Conservation (phyloP, 2,329 filamentous ascomycete genomes). For the Akanthomyces uredinophilus region DNA sequence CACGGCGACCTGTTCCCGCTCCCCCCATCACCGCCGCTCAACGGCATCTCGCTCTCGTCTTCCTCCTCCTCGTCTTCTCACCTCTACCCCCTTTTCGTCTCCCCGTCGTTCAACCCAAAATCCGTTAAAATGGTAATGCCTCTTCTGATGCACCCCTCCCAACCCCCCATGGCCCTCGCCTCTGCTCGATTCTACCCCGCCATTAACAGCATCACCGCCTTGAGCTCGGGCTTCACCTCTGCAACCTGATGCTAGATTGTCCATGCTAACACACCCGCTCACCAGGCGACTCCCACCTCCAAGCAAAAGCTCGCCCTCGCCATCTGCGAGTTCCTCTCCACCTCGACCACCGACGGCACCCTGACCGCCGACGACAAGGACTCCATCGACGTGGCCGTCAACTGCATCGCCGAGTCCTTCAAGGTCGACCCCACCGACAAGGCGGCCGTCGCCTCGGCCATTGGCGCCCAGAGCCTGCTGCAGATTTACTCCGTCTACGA, state of each 20-base stretch:
- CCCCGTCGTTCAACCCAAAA: no score
- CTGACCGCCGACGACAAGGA: constrained; percentile 84
- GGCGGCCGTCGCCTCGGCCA: constrained; percentile 65
- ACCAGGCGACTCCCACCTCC: constrained; percentile 37
- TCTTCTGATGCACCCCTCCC: no score
- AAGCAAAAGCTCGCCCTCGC: constrained; percentile 91
- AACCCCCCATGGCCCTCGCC: no score
- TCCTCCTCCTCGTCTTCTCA: no score
- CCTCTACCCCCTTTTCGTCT: no score
- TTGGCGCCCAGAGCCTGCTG: constrained; percentile 81
- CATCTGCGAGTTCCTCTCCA: constrained; percentile 90
- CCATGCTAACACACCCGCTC: background rate
- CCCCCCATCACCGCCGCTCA: background rate
- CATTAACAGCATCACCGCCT: no score
- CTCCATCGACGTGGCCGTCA: constrained; percentile 87
- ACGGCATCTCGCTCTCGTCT: no score
- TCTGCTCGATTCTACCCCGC: no score
- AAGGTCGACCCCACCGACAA: constrained; percentile 82
- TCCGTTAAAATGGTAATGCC: no score
- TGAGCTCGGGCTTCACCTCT: no score
- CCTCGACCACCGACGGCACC: constrained; percentile 81
- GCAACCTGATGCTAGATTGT: no score
- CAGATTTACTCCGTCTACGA: constrained; percentile 96
- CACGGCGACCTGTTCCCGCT: background rate
- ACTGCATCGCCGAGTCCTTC: constrained; percentile 93